Base-by-base conservation (phyloP, 345 rosid species). In the Corchorus olitorius region DNA sequence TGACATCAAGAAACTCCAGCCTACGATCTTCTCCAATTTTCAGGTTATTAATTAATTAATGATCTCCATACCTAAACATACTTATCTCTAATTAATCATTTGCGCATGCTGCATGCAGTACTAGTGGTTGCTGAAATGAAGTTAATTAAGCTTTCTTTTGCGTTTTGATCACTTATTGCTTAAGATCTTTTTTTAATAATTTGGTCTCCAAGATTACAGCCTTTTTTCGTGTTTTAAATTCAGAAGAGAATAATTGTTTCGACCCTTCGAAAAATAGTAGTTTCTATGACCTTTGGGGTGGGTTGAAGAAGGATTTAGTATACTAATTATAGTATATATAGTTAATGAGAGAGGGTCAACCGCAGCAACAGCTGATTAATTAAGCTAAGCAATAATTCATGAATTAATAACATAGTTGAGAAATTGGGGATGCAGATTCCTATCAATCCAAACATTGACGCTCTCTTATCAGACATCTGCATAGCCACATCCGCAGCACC, bases 401-500 rank as follows among this genome's bases (percentile, higher is more conserved):
- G 27, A 27, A 39, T 39, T 39, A 39, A n/a, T 55, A 55, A 55
- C 33, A 55, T 11, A 3, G 49, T 41, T 27, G 41, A 39, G 13
- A 17, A 17, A 13, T 22, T 48, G 53, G 39, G 4, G 17, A 2
- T 67, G 81, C 68, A 91, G 97, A 39, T 79, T 55, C 11, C 37
- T 27, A 3, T 0, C 19, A 54, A 74, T 34, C 88, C 91, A 65
- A 52, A 64, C 33, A 50, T 89, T 41, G 86, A 91, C 77, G 97
- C 89, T 55, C 53, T 50, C 46, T 72, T 93, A 54, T 80, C 97
- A 20, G 93, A 93, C 72, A 89, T 93, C 70, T 88, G 94, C 80
- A 63, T 91, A 50, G 78, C 85, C 33, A 91, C 98, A 48, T 87
- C 97, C 0, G 88, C 97, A 62, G 93, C 98, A 63, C 97, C 97